These are phyloP conservation scores for Lentinula guzmanii DNA, from an alignment of 768 basidiomycete genomes.

Conservation along the genomic window DNA sequence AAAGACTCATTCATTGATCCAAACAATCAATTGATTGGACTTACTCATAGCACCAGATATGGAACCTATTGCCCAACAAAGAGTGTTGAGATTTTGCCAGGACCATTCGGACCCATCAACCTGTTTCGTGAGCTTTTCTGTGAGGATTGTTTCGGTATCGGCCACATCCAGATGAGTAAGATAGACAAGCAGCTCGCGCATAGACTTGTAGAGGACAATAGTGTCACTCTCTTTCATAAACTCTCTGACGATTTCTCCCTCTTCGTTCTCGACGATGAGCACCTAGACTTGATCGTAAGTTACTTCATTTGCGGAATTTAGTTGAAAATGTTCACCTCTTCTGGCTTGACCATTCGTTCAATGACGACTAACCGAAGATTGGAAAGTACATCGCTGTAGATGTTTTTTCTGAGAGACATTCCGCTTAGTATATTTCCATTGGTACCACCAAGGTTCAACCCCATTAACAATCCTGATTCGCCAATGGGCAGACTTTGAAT, in stretches of 20 bases:
- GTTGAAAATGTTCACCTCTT: conserved; percentile 61
- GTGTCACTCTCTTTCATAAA: conserved; percentile 99
- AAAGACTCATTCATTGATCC: not conserved
- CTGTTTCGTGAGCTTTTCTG: conserved; percentile 95
- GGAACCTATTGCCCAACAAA: conserved; percentile 99
- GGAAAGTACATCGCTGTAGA: conserved; percentile 91
- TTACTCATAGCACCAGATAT: conserved; percentile 99
- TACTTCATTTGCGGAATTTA: not conserved
- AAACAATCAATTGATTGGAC: conserved; percentile 22
- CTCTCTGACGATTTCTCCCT: conserved; percentile 98
- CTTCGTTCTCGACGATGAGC: conserved; percentile 97
- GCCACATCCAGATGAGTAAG: conserved; percentile 94
- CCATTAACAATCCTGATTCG: conserved; percentile 83
- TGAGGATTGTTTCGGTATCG: conserved; percentile 96
- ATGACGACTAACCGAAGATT: conserved; percentile 95
- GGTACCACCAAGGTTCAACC: conserved; percentile 73
- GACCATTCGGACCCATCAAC: conserved; percentile 98
- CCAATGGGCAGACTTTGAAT: conserved; percentile 88
- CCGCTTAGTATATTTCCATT: conserved; percentile 65
- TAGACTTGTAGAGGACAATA: conserved; percentile 97
- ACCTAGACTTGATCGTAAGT: conserved; percentile 48
- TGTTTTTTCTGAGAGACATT: conserved; percentile 83
- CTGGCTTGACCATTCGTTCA: conserved; percentile 99
- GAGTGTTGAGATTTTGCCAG: conserved; percentile 97
- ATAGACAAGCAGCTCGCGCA: conserved; percentile 97